A percentile compares a stretch with the other conserved stretches of the same genome.
phyloP scores from a whole-genome alignment of 768 basidiomycete species.

The Lactarius evosmus region DNA sequence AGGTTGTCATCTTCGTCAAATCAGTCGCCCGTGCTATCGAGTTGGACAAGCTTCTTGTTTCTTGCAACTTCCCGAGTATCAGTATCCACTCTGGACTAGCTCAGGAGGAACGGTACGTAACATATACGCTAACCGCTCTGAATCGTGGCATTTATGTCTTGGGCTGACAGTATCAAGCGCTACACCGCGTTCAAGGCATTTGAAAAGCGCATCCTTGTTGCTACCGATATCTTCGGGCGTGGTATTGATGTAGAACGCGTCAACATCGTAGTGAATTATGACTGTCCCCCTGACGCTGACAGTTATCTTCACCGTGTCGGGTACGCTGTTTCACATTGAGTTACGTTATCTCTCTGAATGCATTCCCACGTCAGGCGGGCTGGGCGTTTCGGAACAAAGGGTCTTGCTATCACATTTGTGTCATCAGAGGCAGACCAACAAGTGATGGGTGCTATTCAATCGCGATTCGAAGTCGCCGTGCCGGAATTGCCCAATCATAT shows the following conservation, averaged over 20 bases:
- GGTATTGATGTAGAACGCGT: slow-evolving; percentile 99
- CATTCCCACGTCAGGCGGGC: slow-evolving; percentile 64
- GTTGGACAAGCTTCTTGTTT: slow-evolving; percentile 90
- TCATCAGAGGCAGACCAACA: slow-evolving; percentile 89
- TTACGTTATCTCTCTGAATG: not conserved
- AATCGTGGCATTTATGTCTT: not conserved
- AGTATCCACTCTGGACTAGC: slow-evolving; percentile 92
- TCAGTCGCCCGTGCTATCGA: slow-evolving; percentile 96
- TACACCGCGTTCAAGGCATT: slow-evolving; percentile 99
- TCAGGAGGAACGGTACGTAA: slow-evolving; percentile 90
- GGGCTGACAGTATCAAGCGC: slow-evolving; percentile 68
- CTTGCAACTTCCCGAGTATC: slow-evolving; percentile 98
- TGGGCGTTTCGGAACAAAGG: slow-evolving; percentile 98
- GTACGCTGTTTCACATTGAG: slow-evolving; percentile 40
- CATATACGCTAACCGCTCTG: not conserved
- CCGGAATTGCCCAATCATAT: slow-evolving; percentile 92
- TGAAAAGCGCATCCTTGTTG: slow-evolving; percentile 98
- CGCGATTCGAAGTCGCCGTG: slow-evolving; percentile 95
- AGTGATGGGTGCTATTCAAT: slow-evolving; percentile 93
- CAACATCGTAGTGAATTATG: slow-evolving; percentile 99
- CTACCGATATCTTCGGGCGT: slow-evolving; percentile 98
- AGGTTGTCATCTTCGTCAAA: slow-evolving; percentile 99
- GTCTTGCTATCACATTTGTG: slow-evolving; percentile 96
- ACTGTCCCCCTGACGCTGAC: slow-evolving; percentile 95
- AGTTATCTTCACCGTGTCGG: slow-evolving; percentile 98